Base-by-base conservation (phyloP, 2,329 filamentous ascomycete species). In the Periglandula ipomoeae region DNA sequence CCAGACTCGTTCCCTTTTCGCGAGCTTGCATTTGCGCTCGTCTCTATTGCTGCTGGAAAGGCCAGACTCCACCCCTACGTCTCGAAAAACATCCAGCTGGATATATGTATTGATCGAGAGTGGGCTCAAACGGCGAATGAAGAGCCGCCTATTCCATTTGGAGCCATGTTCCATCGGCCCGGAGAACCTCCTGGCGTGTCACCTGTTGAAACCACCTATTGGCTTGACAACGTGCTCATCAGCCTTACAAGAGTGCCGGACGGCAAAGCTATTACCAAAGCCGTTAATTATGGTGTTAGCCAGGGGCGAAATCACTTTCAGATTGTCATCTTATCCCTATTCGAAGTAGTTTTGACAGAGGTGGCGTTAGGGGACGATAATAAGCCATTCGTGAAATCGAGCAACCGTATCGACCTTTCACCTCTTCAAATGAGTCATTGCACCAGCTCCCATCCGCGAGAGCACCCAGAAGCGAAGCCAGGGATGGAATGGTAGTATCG, bases 271-370 rank as follows among this genome's bases (percentile, higher is more conserved):
- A 32, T 57, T n/a, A 50, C 40, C 5, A 38, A 47, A 17, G 53
- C 55, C n/a, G 50, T 56, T 9, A 39, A 15, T n/a, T 54, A 50
- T 51, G 56, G 53, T 37, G 32, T 50, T 19, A 6, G 48, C 3
- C 53, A 57, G 32, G 53, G 56, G n/a, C 44, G 37, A 13, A 11
- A 13, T 19, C 38, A 48, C 27, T 59, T 59, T 37, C 55, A 57
- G 35, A 35, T 55, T 8, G 50, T 55, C 37, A 37, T 51, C 41
- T 17, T 58, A 19, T 56, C 50, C 10, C 51, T 59, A 42, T 59
- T 57, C 20, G 7, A 57, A 44, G 52, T 49, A 10, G 22, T 30
- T n/a, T 54, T 59, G 47, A 56, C 46, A 1, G 55, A 59, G 27
- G 55, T 58, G 40, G 51, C 22, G 13, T 19, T 30, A 17, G 41